Conservation (phyloP, 768 basidiomycete genomes). For the Suillus fuscotomentosus region DNA sequence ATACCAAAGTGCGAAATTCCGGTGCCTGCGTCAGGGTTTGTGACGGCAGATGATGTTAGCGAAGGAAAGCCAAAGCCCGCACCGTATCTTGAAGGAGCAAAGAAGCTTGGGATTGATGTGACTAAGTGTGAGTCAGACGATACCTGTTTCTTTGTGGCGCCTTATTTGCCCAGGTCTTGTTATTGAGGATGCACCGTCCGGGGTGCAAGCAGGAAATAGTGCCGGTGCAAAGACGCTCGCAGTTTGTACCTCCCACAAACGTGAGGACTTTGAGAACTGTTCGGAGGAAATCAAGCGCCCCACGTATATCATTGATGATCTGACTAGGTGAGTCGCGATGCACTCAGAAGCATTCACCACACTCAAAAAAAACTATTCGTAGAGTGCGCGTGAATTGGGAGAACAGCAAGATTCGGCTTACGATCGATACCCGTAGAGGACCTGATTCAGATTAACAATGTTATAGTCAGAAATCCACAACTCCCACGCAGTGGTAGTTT, state of each 20-base stretch:
- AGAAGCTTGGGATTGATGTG: conserved; percentile 52
- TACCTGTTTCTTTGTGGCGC: neutral
- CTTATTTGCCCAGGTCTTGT: conserved; percentile 61
- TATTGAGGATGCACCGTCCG: conserved; percentile 88
- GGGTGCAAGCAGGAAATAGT: conserved; percentile 69
- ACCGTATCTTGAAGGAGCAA: conserved; percentile 81
- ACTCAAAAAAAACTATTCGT: neutral
- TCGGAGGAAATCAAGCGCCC: conserved; percentile 40
- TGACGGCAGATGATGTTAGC: conserved; percentile 67
- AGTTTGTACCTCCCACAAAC: conserved; percentile 77
- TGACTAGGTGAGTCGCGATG: conserved; percentile 52
- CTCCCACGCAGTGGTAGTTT: neutral
- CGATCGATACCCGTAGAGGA: neutral
- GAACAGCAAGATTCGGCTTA: neutral
- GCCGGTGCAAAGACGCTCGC: conserved; percentile 78
- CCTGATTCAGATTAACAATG: neutral
- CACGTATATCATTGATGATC: conserved; percentile 67
- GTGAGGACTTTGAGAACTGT: conserved; percentile 49
- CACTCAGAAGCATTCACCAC: too few species aligned
- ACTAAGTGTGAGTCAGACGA: conserved; percentile 47
- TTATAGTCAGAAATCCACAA: neutral
- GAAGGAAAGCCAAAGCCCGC: conserved; percentile 75
- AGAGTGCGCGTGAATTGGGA: conserved; percentile 1
- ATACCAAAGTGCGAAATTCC: conserved; percentile 63
- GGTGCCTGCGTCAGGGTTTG: conserved; percentile 54